Evolutionary conservation across 78 protist species (phyloP), one percentile per base, ranked within the genome.

Genomic region (Planoprotostelium fungivorum): DNA sequence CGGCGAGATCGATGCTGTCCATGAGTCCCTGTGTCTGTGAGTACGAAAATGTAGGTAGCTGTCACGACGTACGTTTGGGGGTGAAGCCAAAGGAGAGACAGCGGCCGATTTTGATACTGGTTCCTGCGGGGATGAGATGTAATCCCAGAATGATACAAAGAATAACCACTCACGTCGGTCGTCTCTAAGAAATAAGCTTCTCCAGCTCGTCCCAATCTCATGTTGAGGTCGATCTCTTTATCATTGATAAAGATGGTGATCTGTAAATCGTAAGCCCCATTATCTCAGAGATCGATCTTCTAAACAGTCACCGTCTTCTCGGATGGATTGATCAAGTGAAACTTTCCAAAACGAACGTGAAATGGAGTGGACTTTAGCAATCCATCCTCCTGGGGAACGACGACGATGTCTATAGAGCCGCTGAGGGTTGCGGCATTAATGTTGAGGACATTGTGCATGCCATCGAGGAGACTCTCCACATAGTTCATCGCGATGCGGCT

Each of bases 321-420:
- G 23, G 94, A 87, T 63, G 94, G 23, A 10, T 88, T 35, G 29
- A 97, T 86, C 25, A 97, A 0, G 51, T 94, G 94, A n/a, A 97
- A 36, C 89, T 97, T 93, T 38, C 99, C 99, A 29, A 98, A 97
- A 1, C 99, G 93, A 29, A 98, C 97, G 91, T 97, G 98, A 90
- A 97, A 97, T 25, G 99, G 97, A 23, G 98, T 89, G 85, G 92
- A 91, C 25, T 35, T 36, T 28, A 96, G 83, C 29, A 95, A 0
- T 35, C 98, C 98, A 89, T 96, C 98, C 9, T 83, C 88, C 36
- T 96, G 98, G 10, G 92, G 89, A 0, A 95, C 88, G 9, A 92
- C 98, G 39, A 97, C 39, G 28, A 97, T 90, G 92, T 97, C 98
- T 85, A 97, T 95, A 1, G 99, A 98, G 34, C 99, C 99, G 88